These are phyloP conservation scores for Aspergillus melleus DNA, from an alignment of 2,329 filamentous ascomycete species.

Conservation along the genomic window DNA sequence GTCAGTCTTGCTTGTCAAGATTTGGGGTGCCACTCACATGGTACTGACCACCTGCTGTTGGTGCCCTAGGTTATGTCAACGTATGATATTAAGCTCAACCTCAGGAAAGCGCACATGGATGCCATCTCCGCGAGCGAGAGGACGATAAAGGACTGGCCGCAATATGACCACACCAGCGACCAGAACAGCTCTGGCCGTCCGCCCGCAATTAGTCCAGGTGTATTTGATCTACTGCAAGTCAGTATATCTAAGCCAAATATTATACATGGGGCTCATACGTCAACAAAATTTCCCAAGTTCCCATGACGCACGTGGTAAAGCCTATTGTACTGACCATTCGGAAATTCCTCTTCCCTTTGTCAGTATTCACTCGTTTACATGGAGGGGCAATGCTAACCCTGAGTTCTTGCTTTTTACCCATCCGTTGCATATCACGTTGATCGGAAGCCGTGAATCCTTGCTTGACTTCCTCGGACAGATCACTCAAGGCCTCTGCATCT, in stretches of 20 bases:
- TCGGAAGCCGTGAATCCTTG: neutral
- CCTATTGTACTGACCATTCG: slow-evolving; percentile 1
- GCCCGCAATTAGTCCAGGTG: neutral
- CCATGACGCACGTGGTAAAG: slow-evolving; percentile 1
- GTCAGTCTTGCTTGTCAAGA: no score
- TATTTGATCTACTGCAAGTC: neutral
- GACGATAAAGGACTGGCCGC: slow-evolving; percentile 1
- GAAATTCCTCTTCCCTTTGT: neutral
- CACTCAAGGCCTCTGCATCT: neutral
- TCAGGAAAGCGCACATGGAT: neutral
- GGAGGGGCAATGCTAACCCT: neutral
- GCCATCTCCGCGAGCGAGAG: slow-evolving; percentile 4
- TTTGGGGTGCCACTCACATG: neutral
- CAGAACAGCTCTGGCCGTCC: slow-evolving; percentile 2
- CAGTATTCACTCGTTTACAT: neutral
- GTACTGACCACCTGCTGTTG: slow-evolving; percentile 4
- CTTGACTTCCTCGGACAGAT: neutral
- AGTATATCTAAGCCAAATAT: neutral
- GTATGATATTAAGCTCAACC: neutral
- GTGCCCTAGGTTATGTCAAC: neutral
- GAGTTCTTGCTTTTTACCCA: slow-evolving; percentile 5
- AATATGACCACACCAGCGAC: slow-evolving; percentile 3
- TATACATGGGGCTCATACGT: neutral
- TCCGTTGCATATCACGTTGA: slow-evolving; percentile 1
- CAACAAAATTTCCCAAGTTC: neutral